A percentile compares a stretch with the other conserved stretches of the same genome.
Conservation (phyloP, 768 basidiomycete genomes). For the Mycena epipterygia region DNA sequence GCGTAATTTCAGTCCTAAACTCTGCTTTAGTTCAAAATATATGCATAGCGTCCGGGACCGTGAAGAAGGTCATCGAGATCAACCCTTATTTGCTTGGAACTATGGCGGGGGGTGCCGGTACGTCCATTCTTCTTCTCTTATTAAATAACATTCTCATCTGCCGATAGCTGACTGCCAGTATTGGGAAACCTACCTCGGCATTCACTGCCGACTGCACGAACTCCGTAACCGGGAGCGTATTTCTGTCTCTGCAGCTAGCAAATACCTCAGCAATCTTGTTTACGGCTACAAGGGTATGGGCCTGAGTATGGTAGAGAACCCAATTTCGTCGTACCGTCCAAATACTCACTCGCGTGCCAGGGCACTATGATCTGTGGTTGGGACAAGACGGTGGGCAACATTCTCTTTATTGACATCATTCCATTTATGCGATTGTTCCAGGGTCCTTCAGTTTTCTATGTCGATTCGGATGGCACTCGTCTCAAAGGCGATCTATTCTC, state of each 20-base stretch:
- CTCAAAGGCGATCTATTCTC: slow-evolving; percentile 98
- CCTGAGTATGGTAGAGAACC: slow-evolving; percentile 88
- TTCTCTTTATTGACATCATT: neutral
- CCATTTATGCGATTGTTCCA: slow-evolving; percentile 44
- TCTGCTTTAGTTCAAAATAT: slow-evolving; percentile 14
- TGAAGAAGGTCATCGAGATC: slow-evolving; percentile 99
- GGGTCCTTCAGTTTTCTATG: slow-evolving; percentile 97
- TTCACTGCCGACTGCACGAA: slow-evolving; percentile 97
- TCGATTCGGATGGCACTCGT: slow-evolving; percentile 96
- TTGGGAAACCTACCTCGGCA: slow-evolving; percentile 99
- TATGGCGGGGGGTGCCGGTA: slow-evolving; percentile 99
- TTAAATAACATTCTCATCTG: neutral
- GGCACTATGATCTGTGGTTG: slow-evolving; percentile 99
- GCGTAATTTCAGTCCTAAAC: slow-evolving; percentile 41
- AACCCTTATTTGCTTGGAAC: slow-evolving; percentile 99
- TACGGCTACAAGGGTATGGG: slow-evolving; percentile 99
- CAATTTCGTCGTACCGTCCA: slow-evolving; percentile 5
- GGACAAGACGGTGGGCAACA: slow-evolving; percentile 92
- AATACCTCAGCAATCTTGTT: slow-evolving; percentile 96
- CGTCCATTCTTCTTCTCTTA: slow-evolving; percentile 40
- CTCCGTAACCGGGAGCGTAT: slow-evolving; percentile 97
- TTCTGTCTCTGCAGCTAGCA: slow-evolving; percentile 98
- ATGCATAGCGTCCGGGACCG: slow-evolving; percentile 90
- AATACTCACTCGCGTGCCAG: slow-evolving; percentile 53
- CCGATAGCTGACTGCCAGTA: slow-evolving; percentile 90